Percentiles rank a stretch among this genome's conserved stretches.
Conservation (phyloP, 2,329 filamentous ascomycete genomes). For the Aspergillus carbonarius region DNA sequence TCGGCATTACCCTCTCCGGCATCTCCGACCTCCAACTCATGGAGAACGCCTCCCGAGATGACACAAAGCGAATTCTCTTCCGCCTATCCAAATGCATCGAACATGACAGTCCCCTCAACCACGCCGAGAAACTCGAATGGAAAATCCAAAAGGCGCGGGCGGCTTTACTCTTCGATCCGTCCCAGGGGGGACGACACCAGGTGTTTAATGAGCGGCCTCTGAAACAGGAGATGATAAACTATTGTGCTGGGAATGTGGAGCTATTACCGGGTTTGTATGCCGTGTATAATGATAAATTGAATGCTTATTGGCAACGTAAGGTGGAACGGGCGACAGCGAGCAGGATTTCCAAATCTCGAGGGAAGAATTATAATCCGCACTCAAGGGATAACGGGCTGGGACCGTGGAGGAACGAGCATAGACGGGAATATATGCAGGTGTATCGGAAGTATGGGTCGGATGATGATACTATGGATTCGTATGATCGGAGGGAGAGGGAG, state of each 20-base stretch:
- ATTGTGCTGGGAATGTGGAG: slow-evolving; percentile 6
- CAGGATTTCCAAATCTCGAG: too few relatives aligned
- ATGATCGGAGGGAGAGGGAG: too few relatives aligned
- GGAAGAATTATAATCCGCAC: too few relatives aligned
- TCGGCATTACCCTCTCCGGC: slow-evolving; percentile 43
- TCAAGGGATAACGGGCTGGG: too few relatives aligned
- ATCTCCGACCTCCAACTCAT: slow-evolving; percentile 58
- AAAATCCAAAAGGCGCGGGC: slow-evolving; percentile 5
- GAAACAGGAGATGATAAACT: background rate
- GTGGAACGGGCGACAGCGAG: background rate
- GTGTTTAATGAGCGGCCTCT: slow-evolving; percentile 9
- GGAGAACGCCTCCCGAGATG: slow-evolving; percentile 46
- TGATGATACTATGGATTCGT: too few relatives aligned
- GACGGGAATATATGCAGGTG: too few relatives aligned
- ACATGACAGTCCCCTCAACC: slow-evolving; percentile 18
- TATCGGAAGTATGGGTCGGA: too few relatives aligned
- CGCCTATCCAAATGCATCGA: slow-evolving; percentile 45
- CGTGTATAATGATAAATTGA: slow-evolving; percentile 4
- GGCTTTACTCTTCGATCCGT: background rate
- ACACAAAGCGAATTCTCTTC: slow-evolving; percentile 25
- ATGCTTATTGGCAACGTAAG: background rate
- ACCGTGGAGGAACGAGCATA: too few relatives aligned
- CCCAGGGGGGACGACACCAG: slow-evolving; percentile 5
- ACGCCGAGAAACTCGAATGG: slow-evolving; percentile 16
- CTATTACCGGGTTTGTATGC: slow-evolving; percentile 3